phyloP scores from a whole-genome alignment of 257 asterid species.

The Thymus quinquecostatus region DNA sequence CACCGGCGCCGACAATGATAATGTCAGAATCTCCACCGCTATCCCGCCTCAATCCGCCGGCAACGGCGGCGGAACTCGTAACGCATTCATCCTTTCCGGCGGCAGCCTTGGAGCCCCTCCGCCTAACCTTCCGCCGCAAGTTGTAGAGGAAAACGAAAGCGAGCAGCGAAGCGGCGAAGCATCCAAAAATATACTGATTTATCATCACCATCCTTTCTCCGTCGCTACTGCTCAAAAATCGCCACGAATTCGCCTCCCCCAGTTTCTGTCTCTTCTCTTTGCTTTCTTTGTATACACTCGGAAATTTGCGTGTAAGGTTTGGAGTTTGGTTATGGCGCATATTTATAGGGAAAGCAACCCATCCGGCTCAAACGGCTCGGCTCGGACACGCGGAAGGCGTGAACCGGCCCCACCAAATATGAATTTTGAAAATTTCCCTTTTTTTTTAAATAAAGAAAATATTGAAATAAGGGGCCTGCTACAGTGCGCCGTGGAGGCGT shows the following conservation, averaged over 20 bases:
- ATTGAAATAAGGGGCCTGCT: not conserved
- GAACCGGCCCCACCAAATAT: not conserved
- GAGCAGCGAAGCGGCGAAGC: conserved; percentile 54
- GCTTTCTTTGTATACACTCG: conserved; percentile 18
- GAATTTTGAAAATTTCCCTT: not conserved
- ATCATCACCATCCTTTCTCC: conserved; percentile 44
- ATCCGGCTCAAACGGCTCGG: conserved; percentile 17
- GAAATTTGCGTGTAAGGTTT: conserved; percentile 25
- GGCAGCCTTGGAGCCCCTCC: conserved; percentile 35
- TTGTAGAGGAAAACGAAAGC: conserved; percentile 48
- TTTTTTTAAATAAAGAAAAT: too few relatives aligned
- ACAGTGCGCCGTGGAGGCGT: not conserved
- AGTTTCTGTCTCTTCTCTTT: not conserved
- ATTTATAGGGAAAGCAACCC: conserved; percentile 22
- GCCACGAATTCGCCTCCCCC: conserved; percentile 1
- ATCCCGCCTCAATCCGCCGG: conserved; percentile 26
- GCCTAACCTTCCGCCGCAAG: conserved; percentile 43
- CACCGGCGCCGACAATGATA: conserved; percentile 78
- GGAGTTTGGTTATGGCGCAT: conserved; percentile 24
- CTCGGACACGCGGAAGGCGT: conserved; percentile 20
- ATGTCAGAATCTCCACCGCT: conserved; percentile 47
- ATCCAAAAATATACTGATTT: conserved; percentile 52
- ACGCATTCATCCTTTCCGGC: conserved; percentile 26
- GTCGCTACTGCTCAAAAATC: conserved; percentile 13
- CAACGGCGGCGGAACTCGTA: conserved; percentile 23